phyloP scores from a whole-genome alignment of 2,329 filamentous ascomycete genomes.

The Aaosphaeria pasadenensis region DNA sequence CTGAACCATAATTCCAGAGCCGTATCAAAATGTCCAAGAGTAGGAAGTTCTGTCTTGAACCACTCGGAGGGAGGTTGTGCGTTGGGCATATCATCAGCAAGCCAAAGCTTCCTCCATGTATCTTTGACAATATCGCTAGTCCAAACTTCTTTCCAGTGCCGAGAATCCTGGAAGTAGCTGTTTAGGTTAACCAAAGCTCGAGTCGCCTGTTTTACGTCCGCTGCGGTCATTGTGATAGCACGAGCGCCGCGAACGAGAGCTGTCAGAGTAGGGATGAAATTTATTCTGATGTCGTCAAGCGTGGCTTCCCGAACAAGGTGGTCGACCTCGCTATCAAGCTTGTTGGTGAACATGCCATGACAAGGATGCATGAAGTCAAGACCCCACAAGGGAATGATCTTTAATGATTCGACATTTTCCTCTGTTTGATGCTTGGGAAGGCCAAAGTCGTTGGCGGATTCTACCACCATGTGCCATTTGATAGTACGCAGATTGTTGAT shows the following conservation, averaged over 20 bases:
- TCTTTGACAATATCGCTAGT: conserved; percentile 46
- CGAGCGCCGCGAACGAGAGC: conserved; percentile 40
- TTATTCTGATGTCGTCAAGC: conserved; percentile 35
- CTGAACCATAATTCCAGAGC: conserved; percentile 47
- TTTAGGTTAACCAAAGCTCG: conserved; percentile 42
- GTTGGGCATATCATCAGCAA: conserved; percentile 44
- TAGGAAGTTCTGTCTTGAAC: conserved; percentile 46
- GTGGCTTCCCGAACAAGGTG: conserved; percentile 32
- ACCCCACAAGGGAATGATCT: conserved; percentile 42
- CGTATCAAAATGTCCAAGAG: conserved; percentile 45
- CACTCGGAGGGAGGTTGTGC: conserved; percentile 41
- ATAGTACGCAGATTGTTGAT: conserved; percentile 43
- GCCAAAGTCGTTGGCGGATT: conserved; percentile 43
- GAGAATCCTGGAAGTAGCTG: conserved; percentile 44
- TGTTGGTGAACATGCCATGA: conserved; percentile 43
- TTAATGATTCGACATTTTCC: conserved; percentile 42
- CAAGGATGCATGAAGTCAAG: conserved; percentile 41
- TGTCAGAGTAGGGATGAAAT: conserved; percentile 41
- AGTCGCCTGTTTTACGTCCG: conserved; percentile 41
- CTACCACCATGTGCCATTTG: conserved; percentile 43
- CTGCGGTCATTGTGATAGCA: conserved; percentile 34
- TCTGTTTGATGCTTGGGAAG: conserved; percentile 43
- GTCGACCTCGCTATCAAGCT: conserved; percentile 39
- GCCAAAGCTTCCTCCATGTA: conserved; percentile 46
- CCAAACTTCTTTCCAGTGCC: conserved; percentile 48